phyloP scores from a whole-genome alignment of 768 basidiomycete species.

The Hygrocybe punicea region DNA sequence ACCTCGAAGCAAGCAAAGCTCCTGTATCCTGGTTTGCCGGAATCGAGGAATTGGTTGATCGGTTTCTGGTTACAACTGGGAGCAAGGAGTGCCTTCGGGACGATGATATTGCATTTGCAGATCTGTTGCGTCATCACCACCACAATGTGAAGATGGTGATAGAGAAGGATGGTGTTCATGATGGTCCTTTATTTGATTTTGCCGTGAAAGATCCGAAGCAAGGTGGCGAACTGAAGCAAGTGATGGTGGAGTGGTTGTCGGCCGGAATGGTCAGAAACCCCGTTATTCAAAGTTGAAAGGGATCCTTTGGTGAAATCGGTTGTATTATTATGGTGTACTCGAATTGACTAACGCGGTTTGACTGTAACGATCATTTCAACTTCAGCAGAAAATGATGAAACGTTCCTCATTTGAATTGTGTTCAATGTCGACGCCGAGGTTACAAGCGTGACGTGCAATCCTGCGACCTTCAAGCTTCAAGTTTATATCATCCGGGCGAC shows the following conservation, averaged over 20 bases:
- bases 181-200: conserved; percentile 17
- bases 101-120: conserved; percentile 25
- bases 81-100: conserved; percentile 27
- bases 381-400: no score
- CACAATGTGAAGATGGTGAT: conserved; percentile 12
- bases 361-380: no score
- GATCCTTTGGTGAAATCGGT: no score
- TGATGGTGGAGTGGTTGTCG: conserved; percentile 10
- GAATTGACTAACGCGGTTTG: no score
- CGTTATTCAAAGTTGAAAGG: no score
- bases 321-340: no score
- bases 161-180: conserved; percentile 17
- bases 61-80: conserved; percentile 30
- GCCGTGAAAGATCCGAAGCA: conserved; percentile 7
- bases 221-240: conserved; percentile 10
- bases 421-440: no score
- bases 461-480: no score
- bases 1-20: conserved; percentile 25
- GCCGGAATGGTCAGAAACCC: neutral
- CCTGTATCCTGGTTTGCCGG: conserved; percentile 31
- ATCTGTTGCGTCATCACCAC: conserved; percentile 8
- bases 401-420: no score
- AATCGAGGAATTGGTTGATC: conserved; percentile 19
- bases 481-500: no score
- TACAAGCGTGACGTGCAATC: no score